These are phyloP conservation scores for Fusarium brachygibbosum DNA, from an alignment of 2,329 filamentous ascomycete species.

Conservation along the genomic window DNA sequence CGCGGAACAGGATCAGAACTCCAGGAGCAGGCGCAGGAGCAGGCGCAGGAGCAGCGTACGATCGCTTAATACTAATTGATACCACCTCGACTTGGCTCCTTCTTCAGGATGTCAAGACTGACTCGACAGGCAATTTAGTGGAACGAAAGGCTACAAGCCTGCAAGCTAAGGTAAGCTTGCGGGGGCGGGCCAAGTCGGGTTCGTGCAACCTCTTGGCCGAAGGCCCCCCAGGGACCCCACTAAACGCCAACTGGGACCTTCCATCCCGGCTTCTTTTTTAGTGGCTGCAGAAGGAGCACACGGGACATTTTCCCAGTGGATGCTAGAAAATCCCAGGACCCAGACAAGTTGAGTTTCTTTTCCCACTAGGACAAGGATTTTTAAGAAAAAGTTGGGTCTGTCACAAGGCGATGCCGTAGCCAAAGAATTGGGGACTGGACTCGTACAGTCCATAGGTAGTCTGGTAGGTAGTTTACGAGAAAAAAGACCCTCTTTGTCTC, in stretches of 20 bases:
- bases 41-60: constrained; percentile 31
- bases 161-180: constrained; percentile 42
- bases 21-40: background rate
- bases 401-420: background rate
- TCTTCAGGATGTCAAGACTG: constrained; percentile 30
- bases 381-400: constrained; percentile 3
- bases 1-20: constrained; percentile 17
- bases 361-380: background rate
- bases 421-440: background rate
- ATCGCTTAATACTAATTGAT: constrained; percentile 48
- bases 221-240: background rate
- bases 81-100: constrained; percentile 14
- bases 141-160: constrained; percentile 17
- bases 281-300: constrained; percentile 13
- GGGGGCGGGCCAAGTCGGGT: constrained; percentile 47
- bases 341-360: constrained; percentile 3
- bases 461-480: background rate
- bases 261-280: constrained; percentile 25
- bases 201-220: constrained; percentile 30
- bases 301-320: constrained; percentile 5
- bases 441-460: background rate
- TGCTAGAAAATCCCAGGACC: background rate
- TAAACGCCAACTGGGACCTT: constrained; percentile 18
- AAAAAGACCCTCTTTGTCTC: background rate
- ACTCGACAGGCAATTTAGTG: constrained; percentile 44